Conservation (phyloP, 306 rosid genomes). For the Prunus mongolica region DNA sequence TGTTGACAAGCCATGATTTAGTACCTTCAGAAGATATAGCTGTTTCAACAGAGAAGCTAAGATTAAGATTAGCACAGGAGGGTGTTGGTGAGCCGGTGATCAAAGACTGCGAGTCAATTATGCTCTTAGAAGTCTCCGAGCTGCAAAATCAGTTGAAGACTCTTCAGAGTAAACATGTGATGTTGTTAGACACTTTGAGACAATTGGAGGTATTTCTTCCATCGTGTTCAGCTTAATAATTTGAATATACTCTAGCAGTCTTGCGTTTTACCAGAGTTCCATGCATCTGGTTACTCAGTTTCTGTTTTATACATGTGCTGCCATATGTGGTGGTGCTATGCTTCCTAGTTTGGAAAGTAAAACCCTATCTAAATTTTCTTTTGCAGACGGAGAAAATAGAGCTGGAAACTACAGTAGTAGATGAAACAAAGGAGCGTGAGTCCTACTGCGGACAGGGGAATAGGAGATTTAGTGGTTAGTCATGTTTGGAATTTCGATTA, state of each 20-base stretch:
- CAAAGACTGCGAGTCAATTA: constrained; percentile 81
- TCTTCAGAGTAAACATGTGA: constrained; percentile 76
- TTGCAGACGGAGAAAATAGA: constrained; percentile 93
- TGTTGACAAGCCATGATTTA: constrained; percentile 68
- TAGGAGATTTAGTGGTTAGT: constrained; percentile 92
- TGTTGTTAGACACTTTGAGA: constrained; percentile 76
- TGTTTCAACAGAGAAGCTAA: constrained; percentile 86
- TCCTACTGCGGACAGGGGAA: constrained; percentile 88
- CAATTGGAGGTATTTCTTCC: constrained; percentile 72
- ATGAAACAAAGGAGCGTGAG: constrained; percentile 98
- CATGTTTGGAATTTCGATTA: constrained; percentile 13
- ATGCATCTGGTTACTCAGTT: neutral
- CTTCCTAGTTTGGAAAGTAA: neutral
- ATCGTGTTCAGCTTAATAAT: constrained; percentile 3
- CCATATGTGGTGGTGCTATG: neutral
- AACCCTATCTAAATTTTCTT: constrained; percentile 9
- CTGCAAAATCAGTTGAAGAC: constrained; percentile 68
- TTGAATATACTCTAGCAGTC: neutral
- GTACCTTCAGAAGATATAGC: constrained; percentile 69
- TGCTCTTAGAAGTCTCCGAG: constrained; percentile 85
- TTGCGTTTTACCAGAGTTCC: neutral
- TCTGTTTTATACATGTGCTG: neutral
- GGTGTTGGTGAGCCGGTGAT: constrained; percentile 66
- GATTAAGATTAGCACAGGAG: constrained; percentile 70
- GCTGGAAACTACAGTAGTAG: constrained; percentile 96